Evolutionary conservation across 2,329 filamentous ascomycete genomes (phyloP).

Genomic region (Dactylellina cionopaga): DNA sequence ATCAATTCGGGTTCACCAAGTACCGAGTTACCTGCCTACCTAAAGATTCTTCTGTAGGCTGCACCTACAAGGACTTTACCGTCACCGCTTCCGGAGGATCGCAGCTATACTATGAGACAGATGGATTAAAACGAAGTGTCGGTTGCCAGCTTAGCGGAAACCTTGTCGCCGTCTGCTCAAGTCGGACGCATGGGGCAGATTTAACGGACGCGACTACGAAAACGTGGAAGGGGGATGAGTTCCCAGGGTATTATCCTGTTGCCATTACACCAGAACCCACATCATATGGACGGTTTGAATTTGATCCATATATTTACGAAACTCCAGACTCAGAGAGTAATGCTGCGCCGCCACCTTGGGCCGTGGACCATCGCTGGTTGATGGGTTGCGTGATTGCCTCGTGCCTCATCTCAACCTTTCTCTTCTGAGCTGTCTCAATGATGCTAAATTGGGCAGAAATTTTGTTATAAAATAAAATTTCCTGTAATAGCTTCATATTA

Average conservation of each 20-base stretch:
- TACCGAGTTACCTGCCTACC: conserved; percentile 39
- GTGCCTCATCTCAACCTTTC: too few relatives aligned
- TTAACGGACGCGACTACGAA: conserved; percentile 3
- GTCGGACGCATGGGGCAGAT: conserved; percentile 32
- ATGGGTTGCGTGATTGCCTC: too few relatives aligned
- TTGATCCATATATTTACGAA: conserved; percentile 18
- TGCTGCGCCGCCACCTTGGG: too few relatives aligned
- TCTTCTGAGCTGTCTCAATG: too few relatives aligned
- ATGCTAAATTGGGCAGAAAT: too few relatives aligned
- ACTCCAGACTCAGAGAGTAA: not conserved
- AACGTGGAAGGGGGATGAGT: conserved; percentile 21
- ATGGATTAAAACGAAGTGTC: conserved; percentile 2
- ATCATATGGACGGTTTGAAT: not conserved
- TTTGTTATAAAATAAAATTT: too few relatives aligned
- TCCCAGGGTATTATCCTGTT: conserved; percentile 40
- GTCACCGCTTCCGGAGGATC: conserved; percentile 40
- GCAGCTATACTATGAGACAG: conserved; percentile 42
- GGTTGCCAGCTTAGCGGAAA: conserved; percentile 25
- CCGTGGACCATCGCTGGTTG: too few relatives aligned
- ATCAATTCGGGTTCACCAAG: conserved; percentile 35
- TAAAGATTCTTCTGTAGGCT: conserved; percentile 20
- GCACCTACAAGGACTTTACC: conserved; percentile 36
- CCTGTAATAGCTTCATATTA: too few relatives aligned
- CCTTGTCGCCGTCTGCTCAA: conserved; percentile 26
- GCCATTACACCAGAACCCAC: conserved; percentile 32